Conservation (phyloP, 441 rosid genomes). For the Syzygium syzygioides region DNA sequence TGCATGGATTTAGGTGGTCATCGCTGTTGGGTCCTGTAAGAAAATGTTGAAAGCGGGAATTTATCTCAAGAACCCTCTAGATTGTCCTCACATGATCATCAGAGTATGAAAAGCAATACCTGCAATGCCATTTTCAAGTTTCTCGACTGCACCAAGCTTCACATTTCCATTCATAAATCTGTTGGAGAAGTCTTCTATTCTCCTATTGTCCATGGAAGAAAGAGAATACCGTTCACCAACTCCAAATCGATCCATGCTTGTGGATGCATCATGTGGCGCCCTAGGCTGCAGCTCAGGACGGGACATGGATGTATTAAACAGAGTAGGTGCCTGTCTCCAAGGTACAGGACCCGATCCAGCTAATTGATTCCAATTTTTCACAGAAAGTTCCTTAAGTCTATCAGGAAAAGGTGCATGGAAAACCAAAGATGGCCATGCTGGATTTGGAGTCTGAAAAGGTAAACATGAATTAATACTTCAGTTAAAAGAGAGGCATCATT, state of each 20-base stretch:
- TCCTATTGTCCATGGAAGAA: constrained; percentile 45
- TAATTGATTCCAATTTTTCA: constrained; percentile 60
- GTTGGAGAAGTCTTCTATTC: constrained; percentile 55
- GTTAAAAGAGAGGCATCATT: background rate
- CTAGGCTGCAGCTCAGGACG: constrained; percentile 55
- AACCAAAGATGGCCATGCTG: constrained; percentile 43
- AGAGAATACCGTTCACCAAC: constrained; percentile 34
- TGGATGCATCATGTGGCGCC: constrained; percentile 34
- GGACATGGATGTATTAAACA: constrained; percentile 55
- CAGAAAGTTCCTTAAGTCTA: constrained; percentile 47
- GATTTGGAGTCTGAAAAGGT: constrained; percentile 50
- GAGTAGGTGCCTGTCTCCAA: constrained; percentile 72
- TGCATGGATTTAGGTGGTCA: constrained; percentile 40
- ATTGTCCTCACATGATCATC: background rate
- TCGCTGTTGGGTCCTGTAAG: constrained; percentile 47
- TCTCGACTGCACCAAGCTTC: constrained; percentile 37
- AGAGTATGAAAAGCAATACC: constrained; percentile 30
- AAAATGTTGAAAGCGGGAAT: background rate
- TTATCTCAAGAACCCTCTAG: background rate
- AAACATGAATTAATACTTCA: background rate
- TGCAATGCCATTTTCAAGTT: constrained; percentile 52
- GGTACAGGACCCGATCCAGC: constrained; percentile 76
- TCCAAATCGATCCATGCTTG: constrained; percentile 36
- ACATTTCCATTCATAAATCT: constrained; percentile 49
- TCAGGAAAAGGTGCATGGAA: constrained; percentile 41